Evolutionary conservation across 495 filamentous ascomycete genomes (phyloP).

Genomic region (Lineolata rhizophorae): DNA sequence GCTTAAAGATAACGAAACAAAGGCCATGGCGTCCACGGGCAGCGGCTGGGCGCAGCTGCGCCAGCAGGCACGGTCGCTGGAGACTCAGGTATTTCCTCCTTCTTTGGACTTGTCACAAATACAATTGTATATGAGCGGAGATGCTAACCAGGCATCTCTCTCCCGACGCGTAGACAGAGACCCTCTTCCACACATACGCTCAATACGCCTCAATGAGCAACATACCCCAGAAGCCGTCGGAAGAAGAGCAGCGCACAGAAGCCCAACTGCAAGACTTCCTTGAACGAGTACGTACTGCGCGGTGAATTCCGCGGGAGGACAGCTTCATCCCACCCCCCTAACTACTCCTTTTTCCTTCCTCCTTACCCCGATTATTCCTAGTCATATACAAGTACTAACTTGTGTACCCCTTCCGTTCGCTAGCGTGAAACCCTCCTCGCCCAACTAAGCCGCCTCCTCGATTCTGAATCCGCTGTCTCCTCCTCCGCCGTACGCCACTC

Average conservation of each 20-base stretch:
- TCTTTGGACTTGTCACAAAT: too few relatives aligned
- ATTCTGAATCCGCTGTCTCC: conserved; percentile 77
- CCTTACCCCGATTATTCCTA: too few relatives aligned
- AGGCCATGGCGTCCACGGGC: conserved; percentile 51
- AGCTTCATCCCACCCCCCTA: too few relatives aligned
- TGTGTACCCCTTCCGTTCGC: conserved; percentile 1
- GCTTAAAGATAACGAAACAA: too few relatives aligned
- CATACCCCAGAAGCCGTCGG: conserved; percentile 60
- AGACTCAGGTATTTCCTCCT: conserved; percentile 61
- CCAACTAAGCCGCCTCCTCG: conserved; percentile 73
- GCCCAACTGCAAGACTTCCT: conserved; percentile 66
- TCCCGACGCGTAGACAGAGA: conserved; percentile 79
- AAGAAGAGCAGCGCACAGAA: conserved; percentile 66
- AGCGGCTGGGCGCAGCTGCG: conserved; percentile 90
- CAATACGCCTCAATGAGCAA: conserved; percentile 71
- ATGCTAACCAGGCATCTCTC: conserved; percentile 7
- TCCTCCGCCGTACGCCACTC: conserved; percentile 85
- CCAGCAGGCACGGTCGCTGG: conserved; percentile 74
- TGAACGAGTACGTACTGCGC: conserved; percentile 46
- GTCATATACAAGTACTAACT: too few relatives aligned
- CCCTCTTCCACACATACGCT: conserved; percentile 83
- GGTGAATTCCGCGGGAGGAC: too few relatives aligned
- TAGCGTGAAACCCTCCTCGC: conserved; percentile 66
- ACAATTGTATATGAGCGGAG: too few relatives aligned
- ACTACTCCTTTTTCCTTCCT: too few relatives aligned